phyloP scores from a whole-genome alignment of 495 filamentous ascomycete genomes.

The Penicillium herquei region DNA sequence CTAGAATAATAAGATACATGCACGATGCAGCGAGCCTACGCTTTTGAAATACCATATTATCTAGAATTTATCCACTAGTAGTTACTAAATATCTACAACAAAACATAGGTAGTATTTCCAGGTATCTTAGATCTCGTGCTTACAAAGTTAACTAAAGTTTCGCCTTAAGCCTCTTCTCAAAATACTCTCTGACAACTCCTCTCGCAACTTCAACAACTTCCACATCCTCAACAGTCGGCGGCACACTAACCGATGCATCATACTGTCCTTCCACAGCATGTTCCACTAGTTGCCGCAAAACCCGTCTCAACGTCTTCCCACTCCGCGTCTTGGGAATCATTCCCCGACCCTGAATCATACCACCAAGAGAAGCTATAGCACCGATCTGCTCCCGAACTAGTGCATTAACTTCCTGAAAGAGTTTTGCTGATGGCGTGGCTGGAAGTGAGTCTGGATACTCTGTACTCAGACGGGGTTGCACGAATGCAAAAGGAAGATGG shows the following conservation, averaged over 20 bases:
- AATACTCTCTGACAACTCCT: constrained; percentile 56
- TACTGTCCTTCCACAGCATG: constrained; percentile 51
- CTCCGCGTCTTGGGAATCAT: constrained; percentile 91
- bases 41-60: too few species aligned
- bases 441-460: constrained; percentile 34
- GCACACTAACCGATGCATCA: constrained; percentile 51
- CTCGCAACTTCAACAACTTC: constrained; percentile 57
- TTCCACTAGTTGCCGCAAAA: constrained; percentile 78
- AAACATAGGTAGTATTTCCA: too few species aligned
- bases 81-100: too few species aligned
- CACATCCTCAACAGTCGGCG: constrained; percentile 59
- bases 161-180: constrained; percentile 48
- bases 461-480: constrained; percentile 53
- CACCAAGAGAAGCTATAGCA: constrained; percentile 78
- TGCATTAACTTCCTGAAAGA: constrained; percentile 59
- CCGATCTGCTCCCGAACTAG: constrained; percentile 81
- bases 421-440: constrained; percentile 44
- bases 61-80: too few species aligned
- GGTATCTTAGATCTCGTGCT: too few species aligned
- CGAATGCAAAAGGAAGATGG: constrained; percentile 86
- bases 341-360: constrained; percentile 78
- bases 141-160: constrained; percentile 40
- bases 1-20: too few species aligned
- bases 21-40: too few species aligned
- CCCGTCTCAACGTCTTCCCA: constrained; percentile 82